Evolutionary conservation across 306 rosid genomes (phyloP).

Genomic region (Lathyrus aphaca): DNA sequence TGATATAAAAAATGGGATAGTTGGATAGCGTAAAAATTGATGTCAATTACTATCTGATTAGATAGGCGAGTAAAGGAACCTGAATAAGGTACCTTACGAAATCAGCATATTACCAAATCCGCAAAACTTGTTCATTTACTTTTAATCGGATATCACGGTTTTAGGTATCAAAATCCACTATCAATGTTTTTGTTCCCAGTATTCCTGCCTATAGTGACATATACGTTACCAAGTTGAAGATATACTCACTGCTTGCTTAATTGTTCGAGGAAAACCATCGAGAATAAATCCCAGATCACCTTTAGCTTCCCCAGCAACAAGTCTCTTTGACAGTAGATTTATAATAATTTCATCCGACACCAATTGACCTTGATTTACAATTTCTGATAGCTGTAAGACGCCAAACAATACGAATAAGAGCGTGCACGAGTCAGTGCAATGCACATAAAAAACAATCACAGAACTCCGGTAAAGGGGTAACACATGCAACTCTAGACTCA

Average conservation of each 20-base stretch:
- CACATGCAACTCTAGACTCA: too few relatives aligned
- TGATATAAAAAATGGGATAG: background rate
- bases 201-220: slow-evolving; percentile 17
- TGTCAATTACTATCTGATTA: background rate
- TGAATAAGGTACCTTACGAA: too few relatives aligned
- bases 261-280: slow-evolving; percentile 97
- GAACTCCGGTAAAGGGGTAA: too few relatives aligned
- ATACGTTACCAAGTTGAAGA: slow-evolving; percentile 35
- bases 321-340: slow-evolving; percentile 80
- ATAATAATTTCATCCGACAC: slow-evolving; percentile 91
- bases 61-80: too few relatives aligned
- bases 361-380: slow-evolving; percentile 88
- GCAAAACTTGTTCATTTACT: slow-evolving; percentile 5
- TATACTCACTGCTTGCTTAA: slow-evolving; percentile 85
- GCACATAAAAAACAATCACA: too few relatives aligned
- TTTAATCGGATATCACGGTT: slow-evolving; percentile 29
- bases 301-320: slow-evolving; percentile 69
- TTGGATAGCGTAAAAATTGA: slow-evolving; percentile 27
- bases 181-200: slow-evolving; percentile 15
- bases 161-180: slow-evolving; percentile 7
- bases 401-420: slow-evolving; percentile 34
- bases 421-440: background rate
- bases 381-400: slow-evolving; percentile 72
- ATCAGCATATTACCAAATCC: slow-evolving; percentile 16
- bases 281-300: slow-evolving; percentile 90